phyloP scores from a whole-genome alignment of 2,329 filamentous ascomycete genomes.

The Ophiocordyceps robertsii region DNA sequence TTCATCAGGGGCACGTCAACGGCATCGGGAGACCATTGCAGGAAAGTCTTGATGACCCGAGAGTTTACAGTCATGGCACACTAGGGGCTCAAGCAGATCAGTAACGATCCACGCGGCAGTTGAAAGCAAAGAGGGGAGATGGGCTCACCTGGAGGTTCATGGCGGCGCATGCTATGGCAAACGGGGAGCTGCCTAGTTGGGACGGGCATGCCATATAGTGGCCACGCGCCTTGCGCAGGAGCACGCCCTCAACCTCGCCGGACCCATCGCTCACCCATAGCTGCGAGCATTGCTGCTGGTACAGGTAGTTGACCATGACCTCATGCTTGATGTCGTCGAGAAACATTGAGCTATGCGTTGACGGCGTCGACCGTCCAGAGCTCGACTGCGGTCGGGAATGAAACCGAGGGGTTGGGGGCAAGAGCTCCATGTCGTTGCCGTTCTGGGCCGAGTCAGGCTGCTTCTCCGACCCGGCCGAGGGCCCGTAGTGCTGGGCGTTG shows the following conservation, averaged over 20 bases:
- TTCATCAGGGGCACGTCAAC: constrained; percentile 65
- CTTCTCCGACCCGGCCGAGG: constrained; percentile 22
- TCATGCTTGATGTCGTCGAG: constrained; percentile 66
- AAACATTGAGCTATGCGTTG: constrained; percentile 36
- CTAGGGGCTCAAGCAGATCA: constrained; percentile 20
- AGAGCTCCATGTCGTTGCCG: constrained; percentile 32
- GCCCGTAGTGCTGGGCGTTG: constrained; percentile 11
- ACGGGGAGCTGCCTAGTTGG: constrained; percentile 44
- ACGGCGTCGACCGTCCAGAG: constrained; percentile 29
- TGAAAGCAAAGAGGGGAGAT: background rate
- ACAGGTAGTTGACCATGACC: constrained; percentile 73
- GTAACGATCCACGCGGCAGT: background rate
- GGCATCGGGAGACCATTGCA: constrained; percentile 59
- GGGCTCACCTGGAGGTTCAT: constrained; percentile 53
- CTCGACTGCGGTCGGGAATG: constrained; percentile 21
- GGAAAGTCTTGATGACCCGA: constrained; percentile 63
- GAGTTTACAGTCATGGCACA: constrained; percentile 74
- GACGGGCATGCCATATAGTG: constrained; percentile 63
- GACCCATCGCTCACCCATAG: constrained; percentile 61
- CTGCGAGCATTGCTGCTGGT: constrained; percentile 63
- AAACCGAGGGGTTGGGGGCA: constrained; percentile 28
- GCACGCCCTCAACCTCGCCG: constrained; percentile 57
- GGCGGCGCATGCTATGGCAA: constrained; percentile 51
- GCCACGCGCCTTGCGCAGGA: constrained; percentile 54
- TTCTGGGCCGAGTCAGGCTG: constrained; percentile 11